Base-by-base conservation (phyloP, 345 rosid genomes). In the Rhodamnia rubescens region DNA sequence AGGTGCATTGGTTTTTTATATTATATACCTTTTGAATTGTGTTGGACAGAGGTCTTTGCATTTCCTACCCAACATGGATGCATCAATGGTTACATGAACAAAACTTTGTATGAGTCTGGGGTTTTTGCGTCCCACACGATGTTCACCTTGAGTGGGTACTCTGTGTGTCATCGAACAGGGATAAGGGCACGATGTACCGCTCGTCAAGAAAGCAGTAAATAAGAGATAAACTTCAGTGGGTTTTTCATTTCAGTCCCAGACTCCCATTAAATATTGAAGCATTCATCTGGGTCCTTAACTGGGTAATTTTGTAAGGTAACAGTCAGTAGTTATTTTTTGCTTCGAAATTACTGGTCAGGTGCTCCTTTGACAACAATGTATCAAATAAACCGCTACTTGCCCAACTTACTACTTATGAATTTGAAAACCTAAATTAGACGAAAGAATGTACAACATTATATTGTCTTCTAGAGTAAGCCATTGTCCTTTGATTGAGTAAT, bases 1-100 rank as follows among this genome's bases (percentile, higher is more conserved):
- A 95, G 98, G 99, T 97, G 56, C 85, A 40, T 74, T 40, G 82
- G 61, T 42, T 50, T 57, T 42, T 82, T n/a, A 40, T 42, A 57
- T 82, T 81, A 54, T 16, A 1, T 47, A 12, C 21, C 82, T 36
- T 64, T 82, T 56, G 40, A n/a, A 18, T 27, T 50, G 36, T 32
- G 27, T 55, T 53, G 78, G 47, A 32, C 0, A 3, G 78, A 69
- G 75, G 78, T 69, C 47, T 29, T 83, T 52, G 59, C 24, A 55
- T 83, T 29, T 44, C 22, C 47, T 74, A 36, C 32, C 81, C 81
- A 36, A 15, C 47, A 36, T 36, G 47, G 20, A 32, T 16, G 44
- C 24, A 8, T 69, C 78, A 69, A 69, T 69, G 78, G 44, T 69
- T 32, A 18, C 78, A 40, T 69, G 32, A 32, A 69, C 78, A 32